A percentile compares a stretch with the other conserved stretches of the same genome.
phyloP scores from a whole-genome alignment of 371 early-diverging fungal species.

The Lichtheimia ornata region DNA sequence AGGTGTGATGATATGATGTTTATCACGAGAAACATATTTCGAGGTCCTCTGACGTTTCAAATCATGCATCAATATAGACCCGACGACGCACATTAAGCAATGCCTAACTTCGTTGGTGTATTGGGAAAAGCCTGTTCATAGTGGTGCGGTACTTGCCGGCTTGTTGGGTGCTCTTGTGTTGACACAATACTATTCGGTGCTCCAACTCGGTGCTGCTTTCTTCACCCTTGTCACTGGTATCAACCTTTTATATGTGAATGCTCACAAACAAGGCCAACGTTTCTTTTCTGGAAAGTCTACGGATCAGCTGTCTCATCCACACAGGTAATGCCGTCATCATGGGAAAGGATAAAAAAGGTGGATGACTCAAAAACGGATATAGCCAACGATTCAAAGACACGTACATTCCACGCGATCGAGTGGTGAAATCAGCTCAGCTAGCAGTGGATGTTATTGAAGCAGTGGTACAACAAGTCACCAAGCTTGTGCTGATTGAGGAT shows the following conservation, averaged over 20 bases:
- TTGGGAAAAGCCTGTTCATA: constrained; percentile 58
- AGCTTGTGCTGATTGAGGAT: constrained; percentile 55
- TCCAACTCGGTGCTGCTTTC: constrained; percentile 51
- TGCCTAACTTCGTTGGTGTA: constrained; percentile 49
- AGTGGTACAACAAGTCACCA: constrained; percentile 47
- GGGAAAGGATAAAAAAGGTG: too few species aligned
- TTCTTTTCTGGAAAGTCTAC: constrained; percentile 3
- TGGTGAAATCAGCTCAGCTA: constrained; percentile 35
- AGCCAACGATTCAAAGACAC: constrained; percentile 2
- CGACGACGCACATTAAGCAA: constrained; percentile 43
- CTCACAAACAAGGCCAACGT: constrained; percentile 29
- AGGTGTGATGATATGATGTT: too few species aligned
- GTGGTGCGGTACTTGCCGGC: constrained; percentile 34
- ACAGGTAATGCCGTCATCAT: background rate
- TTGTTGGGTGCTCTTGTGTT: constrained; percentile 42
- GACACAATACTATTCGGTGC: constrained; percentile 57
- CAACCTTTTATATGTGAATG: constrained; percentile 57
- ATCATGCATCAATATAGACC: background rate
- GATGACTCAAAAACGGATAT: background rate
- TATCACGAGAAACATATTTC: too few species aligned
- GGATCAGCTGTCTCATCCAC: constrained; percentile 5
- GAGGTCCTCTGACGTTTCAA: too few species aligned
- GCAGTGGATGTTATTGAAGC: constrained; percentile 51
- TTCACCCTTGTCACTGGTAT: constrained; percentile 54
- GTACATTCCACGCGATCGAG: constrained; percentile 36